Percentiles rank a stretch among this genome's conserved stretches.
Conservation (phyloP, 2,329 filamentous ascomycete species). For the Alternaria triticimaculans region DNA sequence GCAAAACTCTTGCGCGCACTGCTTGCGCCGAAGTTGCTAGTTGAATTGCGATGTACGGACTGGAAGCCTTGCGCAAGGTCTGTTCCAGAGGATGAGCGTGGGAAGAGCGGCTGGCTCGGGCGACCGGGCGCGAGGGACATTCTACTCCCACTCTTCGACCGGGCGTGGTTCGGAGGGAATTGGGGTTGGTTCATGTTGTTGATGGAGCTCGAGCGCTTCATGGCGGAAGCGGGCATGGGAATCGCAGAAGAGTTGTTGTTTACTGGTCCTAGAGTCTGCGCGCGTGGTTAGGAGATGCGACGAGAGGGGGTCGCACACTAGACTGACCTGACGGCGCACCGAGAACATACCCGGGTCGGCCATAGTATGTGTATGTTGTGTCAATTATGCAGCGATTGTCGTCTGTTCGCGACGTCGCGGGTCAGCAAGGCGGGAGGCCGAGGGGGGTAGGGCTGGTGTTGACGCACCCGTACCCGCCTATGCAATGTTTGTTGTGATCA, state of each 20-base stretch:
- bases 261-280: conserved; percentile 83
- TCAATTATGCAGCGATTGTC: conserved; percentile 6
- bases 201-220: conserved; percentile 89
- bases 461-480: conserved; percentile 18
- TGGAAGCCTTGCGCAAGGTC: conserved; percentile 84
- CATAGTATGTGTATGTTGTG: conserved; percentile 29
- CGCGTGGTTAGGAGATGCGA: conserved; percentile 20
- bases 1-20: conserved; percentile 75
- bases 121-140: conserved; percentile 82
- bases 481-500: conserved; percentile 41
- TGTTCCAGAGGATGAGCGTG: conserved; percentile 80
- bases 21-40: conserved; percentile 67
- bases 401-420: conserved; percentile 1
- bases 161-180: conserved; percentile 68
- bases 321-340: conserved; percentile 84
- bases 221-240: conserved; percentile 87
- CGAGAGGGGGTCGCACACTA: conserved; percentile 15
- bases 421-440: not conserved
- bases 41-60: conserved; percentile 84
- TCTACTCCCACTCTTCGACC: conserved; percentile 81
- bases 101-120: conserved; percentile 86
- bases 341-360: conserved; percentile 75
- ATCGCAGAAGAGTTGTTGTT: conserved; percentile 79
- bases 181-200: conserved; percentile 65
- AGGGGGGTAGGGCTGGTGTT: conserved; percentile 23